Evolutionary conservation across 495 filamentous ascomycete species (phyloP).

Genomic region (Elaphomyces granulatus): DNA sequence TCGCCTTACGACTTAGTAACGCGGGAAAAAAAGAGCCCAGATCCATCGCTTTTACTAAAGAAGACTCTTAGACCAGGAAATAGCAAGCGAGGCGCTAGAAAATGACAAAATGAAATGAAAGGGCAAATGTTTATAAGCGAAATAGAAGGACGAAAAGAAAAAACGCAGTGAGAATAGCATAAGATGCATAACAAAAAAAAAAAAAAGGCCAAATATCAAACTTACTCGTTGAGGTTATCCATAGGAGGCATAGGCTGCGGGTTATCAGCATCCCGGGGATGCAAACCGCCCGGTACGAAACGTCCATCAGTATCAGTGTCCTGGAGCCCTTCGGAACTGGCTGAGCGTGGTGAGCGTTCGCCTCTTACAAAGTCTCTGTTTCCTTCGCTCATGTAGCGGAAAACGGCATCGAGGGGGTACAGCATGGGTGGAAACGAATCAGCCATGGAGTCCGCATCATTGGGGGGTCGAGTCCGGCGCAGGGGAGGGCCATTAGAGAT

Average conservation of each 20-base stretch:
- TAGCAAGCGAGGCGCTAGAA: too few relatives aligned
- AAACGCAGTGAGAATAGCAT: too few relatives aligned
- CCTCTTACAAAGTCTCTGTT: neutral
- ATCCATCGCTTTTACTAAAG: too few relatives aligned
- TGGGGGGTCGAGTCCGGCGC: constrained; percentile 5
- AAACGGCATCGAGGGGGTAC: constrained; percentile 19
- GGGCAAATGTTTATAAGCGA: too few relatives aligned
- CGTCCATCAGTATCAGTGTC: neutral
- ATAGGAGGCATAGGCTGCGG: constrained; percentile 20
- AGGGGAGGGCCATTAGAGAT: constrained; percentile 14
- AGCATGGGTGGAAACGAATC: constrained; percentile 21
- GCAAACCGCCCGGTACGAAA: constrained; percentile 10
- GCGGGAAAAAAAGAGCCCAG: too few relatives aligned
- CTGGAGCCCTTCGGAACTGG: neutral
- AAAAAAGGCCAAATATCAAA: constrained; percentile 4
- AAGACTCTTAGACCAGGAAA: too few relatives aligned
- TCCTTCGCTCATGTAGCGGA: constrained; percentile 9
- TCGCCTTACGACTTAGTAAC: too few relatives aligned
- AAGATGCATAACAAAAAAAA: neutral
- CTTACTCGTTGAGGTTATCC: constrained; percentile 24
- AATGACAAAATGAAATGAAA: too few relatives aligned
- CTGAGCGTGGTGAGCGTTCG: neutral
- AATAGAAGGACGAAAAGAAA: too few relatives aligned
- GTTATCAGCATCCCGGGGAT: constrained; percentile 20
- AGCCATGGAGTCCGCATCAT: constrained; percentile 6